phyloP scores from a whole-genome alignment of 129 eudicot genomes.

The sunflower (Helianthus annuus) region HanXRQr2.0-SUNRISE NC_035433.2:111488381-111488880 shows the following conservation, averaged over 20 bases:
- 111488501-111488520: slow-evolving; percentile 84
- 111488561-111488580: not conserved
- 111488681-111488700: slow-evolving; percentile 65
- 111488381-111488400: slow-evolving; percentile 39
- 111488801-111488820: slow-evolving; percentile 87
- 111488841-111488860: slow-evolving; percentile 83
- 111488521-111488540: slow-evolving; percentile 33
- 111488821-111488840: slow-evolving; percentile 91
- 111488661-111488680: slow-evolving; percentile 83
- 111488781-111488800: slow-evolving; percentile 83
- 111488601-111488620: slow-evolving; percentile 1
- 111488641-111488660: slow-evolving; percentile 65
- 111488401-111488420: slow-evolving; percentile 95
- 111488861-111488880: slow-evolving; percentile 79
- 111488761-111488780: slow-evolving; percentile 94
- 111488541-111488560: not conserved
- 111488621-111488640: slow-evolving; percentile 17
- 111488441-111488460: slow-evolving; percentile 85
- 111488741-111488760: slow-evolving; percentile 87
- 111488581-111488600: slow-evolving; percentile 4
- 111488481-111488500: slow-evolving; percentile 94
- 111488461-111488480: slow-evolving; percentile 90
- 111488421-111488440: slow-evolving; percentile 88
- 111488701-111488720: slow-evolving; percentile 73
- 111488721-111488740: slow-evolving; percentile 91